Percentiles rank a stretch among this genome's conserved stretches.
These are phyloP conservation scores for Annulohypoxylon nitens DNA, from an alignment of 495 filamentous ascomycete genomes.

Conservation along the genomic window DNA sequence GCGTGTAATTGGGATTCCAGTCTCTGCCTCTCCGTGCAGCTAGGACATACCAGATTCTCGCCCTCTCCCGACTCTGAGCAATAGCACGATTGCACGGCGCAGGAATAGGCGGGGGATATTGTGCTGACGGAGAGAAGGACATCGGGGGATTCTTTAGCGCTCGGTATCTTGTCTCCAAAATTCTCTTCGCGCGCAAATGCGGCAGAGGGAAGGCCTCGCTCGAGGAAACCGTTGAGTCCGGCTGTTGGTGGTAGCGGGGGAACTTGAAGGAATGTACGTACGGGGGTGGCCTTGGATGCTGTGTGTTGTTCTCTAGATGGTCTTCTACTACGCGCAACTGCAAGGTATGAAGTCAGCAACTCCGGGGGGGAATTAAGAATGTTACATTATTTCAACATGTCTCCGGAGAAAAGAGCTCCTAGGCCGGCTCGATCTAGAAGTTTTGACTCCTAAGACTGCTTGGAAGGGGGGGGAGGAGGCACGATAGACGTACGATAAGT, in stretches of 20 bases:
- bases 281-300: not conserved
- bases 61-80: slow-evolving; percentile 1
- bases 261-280: not conserved
- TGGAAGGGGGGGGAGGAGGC: not conserved
- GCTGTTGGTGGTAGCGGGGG: slow-evolving; percentile 3
- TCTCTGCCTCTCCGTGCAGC: slow-evolving; percentile 23
- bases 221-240: slow-evolving; percentile 9
- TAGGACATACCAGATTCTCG: slow-evolving; percentile 27
- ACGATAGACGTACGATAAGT: slow-evolving; percentile 1
- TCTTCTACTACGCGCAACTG: no score
- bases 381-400: no score
- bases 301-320: no score
- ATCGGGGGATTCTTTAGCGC: not conserved
- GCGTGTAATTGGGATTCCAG: slow-evolving; percentile 22
- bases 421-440: no score
- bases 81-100: slow-evolving; percentile 37
- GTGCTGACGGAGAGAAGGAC: slow-evolving; percentile 34
- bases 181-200: slow-evolving; percentile 14
- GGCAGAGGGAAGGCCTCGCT: slow-evolving; percentile 30
- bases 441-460: no score
- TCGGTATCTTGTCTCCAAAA: not conserved
- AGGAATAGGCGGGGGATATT: slow-evolving; percentile 29
- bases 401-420: no score
- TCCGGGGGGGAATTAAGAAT: no score
- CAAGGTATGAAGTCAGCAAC: no score